These are phyloP conservation scores for Cyclostephanos invisitatus DNA, from an alignment of 108 stramenopile genomes.

Conservation along the genomic window DNA sequence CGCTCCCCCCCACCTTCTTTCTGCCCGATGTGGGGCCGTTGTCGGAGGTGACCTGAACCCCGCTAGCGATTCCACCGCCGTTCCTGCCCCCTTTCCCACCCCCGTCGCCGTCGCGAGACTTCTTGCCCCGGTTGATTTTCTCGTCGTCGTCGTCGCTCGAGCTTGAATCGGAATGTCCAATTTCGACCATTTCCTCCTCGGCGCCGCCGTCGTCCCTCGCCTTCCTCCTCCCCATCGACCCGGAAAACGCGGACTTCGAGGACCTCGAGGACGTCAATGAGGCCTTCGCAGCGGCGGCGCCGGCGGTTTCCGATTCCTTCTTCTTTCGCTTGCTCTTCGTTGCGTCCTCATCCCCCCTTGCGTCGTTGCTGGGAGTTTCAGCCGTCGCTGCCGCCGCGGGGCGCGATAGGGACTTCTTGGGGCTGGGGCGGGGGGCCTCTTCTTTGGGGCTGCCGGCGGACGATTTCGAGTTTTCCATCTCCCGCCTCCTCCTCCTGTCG, in stretches of 20 bases:
- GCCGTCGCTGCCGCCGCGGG: not conserved
- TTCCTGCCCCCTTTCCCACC: not conserved
- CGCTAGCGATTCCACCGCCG: slow-evolving; percentile 5
- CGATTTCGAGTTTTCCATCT: not conserved
- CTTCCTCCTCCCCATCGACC: no score
- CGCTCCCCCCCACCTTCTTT: slow-evolving; percentile 20
- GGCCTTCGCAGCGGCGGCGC: not conserved
- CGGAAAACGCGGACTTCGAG: no score
- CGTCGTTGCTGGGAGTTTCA: no score
- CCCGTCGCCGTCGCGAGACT: not conserved
- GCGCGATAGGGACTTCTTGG: not conserved
- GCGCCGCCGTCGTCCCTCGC: not conserved
- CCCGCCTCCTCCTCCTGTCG: slow-evolving; percentile 16
- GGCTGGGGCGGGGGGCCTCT: no score
- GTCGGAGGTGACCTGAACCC: not conserved
- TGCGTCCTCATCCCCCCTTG: not conserved
- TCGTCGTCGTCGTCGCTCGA: slow-evolving; percentile 10
- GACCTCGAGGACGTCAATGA: no score
- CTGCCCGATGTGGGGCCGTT: not conserved
- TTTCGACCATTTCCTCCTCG: slow-evolving; percentile 1
- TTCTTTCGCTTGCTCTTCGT: slow-evolving; percentile 15
- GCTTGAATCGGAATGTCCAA: not conserved
- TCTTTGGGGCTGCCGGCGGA: slow-evolving; percentile 8
- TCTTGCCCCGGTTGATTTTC: not conserved
- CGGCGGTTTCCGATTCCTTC: not conserved